Percentiles rank a stretch among this genome's conserved stretches.
Conservation (phyloP, 1,284 basidiomycete genomes). For the Papiliotrema fonsecae region DNA sequence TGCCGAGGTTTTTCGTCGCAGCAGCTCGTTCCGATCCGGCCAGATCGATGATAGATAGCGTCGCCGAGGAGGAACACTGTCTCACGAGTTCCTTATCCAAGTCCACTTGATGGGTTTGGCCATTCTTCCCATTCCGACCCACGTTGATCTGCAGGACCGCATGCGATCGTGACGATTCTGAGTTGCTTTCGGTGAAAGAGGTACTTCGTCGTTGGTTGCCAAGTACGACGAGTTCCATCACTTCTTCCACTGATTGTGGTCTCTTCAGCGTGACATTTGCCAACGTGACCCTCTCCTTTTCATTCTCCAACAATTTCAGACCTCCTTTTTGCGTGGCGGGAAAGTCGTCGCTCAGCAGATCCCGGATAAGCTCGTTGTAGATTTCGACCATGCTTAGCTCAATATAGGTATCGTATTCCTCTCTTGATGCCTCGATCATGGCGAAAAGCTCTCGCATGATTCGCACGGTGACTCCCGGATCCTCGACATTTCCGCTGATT, state of each 20-base stretch:
- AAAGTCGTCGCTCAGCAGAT: constrained; percentile 71
- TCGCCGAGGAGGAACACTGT: constrained; percentile 71
- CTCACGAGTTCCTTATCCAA: constrained; percentile 25
- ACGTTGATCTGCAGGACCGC: constrained; percentile 93
- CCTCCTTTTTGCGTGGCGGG: constrained; percentile 64
- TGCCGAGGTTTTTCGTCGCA: constrained; percentile 93
- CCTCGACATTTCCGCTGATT: constrained; percentile 78
- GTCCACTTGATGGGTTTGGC: constrained; percentile 48
- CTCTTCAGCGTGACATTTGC: constrained; percentile 72
- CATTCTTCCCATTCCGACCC: constrained; percentile 67
- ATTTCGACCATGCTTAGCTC: constrained; percentile 93
- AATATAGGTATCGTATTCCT: constrained; percentile 77
- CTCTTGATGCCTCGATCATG: constrained; percentile 74
- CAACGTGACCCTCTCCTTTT: constrained; percentile 71
- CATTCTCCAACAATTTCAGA: constrained; percentile 87
- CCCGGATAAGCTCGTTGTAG: constrained; percentile 97
- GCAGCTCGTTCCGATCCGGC: constrained; percentile 93
- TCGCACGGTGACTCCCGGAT: constrained; percentile 89
- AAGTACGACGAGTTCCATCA: constrained; percentile 81
- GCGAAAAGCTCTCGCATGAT: constrained; percentile 96
- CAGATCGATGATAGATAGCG: constrained; percentile 91
- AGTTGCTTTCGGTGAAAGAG: constrained; percentile 88
- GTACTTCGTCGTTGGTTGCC: constrained; percentile 85
- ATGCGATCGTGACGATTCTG: constrained; percentile 90
- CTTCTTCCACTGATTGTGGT: constrained; percentile 78